Percentiles rank a stretch among this genome's conserved stretches.
These are phyloP conservation scores for Otatea glauca DNA, from an alignment of 176 grass and related monocot genomes.

Conservation along the genomic window DNA sequence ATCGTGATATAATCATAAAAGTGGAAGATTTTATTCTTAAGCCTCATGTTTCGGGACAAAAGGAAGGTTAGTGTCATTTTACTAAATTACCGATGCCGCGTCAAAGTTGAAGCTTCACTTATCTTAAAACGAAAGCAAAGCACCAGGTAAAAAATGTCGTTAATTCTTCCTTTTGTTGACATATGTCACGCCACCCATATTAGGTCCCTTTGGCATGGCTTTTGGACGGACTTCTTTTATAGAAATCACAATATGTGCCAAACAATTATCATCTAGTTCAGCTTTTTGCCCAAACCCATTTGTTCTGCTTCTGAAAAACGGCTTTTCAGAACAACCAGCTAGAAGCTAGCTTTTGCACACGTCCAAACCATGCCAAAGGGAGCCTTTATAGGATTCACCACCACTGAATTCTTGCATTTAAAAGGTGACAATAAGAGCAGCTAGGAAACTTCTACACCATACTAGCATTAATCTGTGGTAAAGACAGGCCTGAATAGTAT, in stretches of 20 bases:
- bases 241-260: too few species aligned
- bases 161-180: constrained; percentile 25
- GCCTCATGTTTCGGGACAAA: constrained; percentile 6
- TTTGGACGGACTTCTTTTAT: too few species aligned
- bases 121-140: constrained; percentile 40
- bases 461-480: background rate
- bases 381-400: constrained; percentile 29
- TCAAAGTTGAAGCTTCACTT: constrained; percentile 40
- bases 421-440: background rate
- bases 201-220: too few species aligned
- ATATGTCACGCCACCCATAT: constrained; percentile 36
- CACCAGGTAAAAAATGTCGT: constrained; percentile 22
- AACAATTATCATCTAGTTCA: too few species aligned
- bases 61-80: background rate
- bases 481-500: background rate
- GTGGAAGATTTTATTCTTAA: constrained; percentile 42
- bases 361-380: too few species aligned
- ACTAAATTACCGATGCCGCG: constrained; percentile 10
- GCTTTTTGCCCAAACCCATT: too few species aligned
- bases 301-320: too few species aligned
- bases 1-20: constrained; percentile 29
- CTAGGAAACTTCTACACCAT: background rate
- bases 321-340: too few species aligned
- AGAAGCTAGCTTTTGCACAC: too few species aligned
- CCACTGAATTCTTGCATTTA: constrained; percentile 11